phyloP scores from a whole-genome alignment of 2,329 filamentous ascomycete species.

The Xylariaceae sp. region DNA sequence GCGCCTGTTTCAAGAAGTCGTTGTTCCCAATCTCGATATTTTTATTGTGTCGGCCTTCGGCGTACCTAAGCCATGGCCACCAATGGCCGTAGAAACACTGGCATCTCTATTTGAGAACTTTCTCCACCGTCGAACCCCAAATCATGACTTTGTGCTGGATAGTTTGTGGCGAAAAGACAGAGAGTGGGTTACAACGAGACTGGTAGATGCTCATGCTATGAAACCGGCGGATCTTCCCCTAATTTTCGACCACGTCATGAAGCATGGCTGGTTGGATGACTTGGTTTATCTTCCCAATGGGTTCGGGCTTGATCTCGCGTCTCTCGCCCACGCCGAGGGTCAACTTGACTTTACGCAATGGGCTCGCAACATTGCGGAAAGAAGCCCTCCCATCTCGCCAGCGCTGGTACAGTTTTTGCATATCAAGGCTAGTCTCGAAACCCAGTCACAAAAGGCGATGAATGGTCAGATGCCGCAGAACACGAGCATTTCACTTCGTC shows the following conservation, averaged over 20 bases:
- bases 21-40: slow-evolving; percentile 69
- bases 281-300: slow-evolving; percentile 74
- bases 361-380: slow-evolving; percentile 65
- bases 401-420: slow-evolving; percentile 74
- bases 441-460: slow-evolving; percentile 65
- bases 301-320: slow-evolving; percentile 81
- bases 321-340: slow-evolving; percentile 74
- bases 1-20: slow-evolving; percentile 60
- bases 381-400: slow-evolving; percentile 61
- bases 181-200: slow-evolving; percentile 74
- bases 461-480: slow-evolving; percentile 51
- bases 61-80: slow-evolving; percentile 71
- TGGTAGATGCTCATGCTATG: slow-evolving; percentile 70
- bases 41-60: slow-evolving; percentile 75
- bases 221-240: slow-evolving; percentile 62
- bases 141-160: slow-evolving; percentile 84
- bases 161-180: slow-evolving; percentile 89
- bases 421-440: slow-evolving; percentile 79
- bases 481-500: slow-evolving; percentile 69
- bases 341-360: slow-evolving; percentile 77
- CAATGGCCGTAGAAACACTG: slow-evolving; percentile 68
- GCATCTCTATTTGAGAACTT: slow-evolving; percentile 78
- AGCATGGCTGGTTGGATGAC: slow-evolving; percentile 79
- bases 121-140: slow-evolving; percentile 68
- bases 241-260: slow-evolving; percentile 74